phyloP scores from a whole-genome alignment of 2,329 filamentous ascomycete species.

The Mycosphaerella arachidis region DNA sequence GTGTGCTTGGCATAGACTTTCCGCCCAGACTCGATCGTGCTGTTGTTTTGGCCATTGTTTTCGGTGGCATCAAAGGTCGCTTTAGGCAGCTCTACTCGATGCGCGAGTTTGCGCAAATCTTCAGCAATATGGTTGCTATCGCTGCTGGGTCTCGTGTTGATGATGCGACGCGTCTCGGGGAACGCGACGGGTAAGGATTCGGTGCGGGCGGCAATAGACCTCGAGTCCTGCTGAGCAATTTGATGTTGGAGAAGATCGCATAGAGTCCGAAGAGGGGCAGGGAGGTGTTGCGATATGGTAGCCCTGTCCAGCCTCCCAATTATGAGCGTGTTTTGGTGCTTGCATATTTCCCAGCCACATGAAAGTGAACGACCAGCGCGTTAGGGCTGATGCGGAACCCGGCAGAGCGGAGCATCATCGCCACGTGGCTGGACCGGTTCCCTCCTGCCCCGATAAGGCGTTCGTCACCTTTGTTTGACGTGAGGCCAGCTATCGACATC shows the following conservation, averaged over 20 bases:
- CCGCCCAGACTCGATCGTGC: conserved; percentile 23
- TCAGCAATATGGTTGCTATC: neutral
- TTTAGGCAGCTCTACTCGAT: neutral
- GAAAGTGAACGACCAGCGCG: neutral
- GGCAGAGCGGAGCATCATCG: neutral
- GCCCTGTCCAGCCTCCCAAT: neutral
- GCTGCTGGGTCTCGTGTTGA: neutral
- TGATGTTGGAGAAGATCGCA: neutral
- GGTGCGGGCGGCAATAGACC: neutral
- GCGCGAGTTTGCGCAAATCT: neutral
- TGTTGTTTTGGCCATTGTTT: conserved; percentile 25
- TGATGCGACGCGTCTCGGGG: neutral
- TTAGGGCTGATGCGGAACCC: neutral
- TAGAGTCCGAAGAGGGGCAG: neutral
- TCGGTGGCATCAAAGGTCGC: conserved; percentile 3
- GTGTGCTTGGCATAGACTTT: neutral
- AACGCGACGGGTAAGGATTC: neutral
- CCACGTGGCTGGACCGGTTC: neutral
- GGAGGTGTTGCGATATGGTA: neutral
- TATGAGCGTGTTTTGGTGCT: neutral
- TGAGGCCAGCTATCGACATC: neutral
- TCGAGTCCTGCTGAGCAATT: neutral
- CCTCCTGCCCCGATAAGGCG: neutral
- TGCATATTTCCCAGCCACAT: neutral
- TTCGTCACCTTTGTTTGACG: neutral